phyloP scores from a whole-genome alignment of 2,329 filamentous ascomycete genomes.

The Taxawa tesnikishii region DNA sequence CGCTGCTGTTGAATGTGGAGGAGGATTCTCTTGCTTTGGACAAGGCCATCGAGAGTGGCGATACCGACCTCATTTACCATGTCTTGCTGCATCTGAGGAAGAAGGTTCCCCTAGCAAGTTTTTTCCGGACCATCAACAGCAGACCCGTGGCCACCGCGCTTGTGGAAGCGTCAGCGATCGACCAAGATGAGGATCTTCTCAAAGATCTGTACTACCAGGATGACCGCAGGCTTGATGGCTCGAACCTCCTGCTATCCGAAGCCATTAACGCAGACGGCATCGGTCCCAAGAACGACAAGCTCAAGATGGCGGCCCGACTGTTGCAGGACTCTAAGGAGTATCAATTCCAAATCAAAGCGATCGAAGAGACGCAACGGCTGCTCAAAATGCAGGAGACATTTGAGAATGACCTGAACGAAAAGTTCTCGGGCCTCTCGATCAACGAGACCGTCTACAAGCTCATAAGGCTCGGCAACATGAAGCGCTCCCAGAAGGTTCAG shows the following conservation, averaged over 20 bases:
- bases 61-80: slow-evolving; percentile 83
- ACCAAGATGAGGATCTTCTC: slow-evolving; percentile 68
- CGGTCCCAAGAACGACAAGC: slow-evolving; percentile 65
- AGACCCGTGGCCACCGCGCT: slow-evolving; percentile 78
- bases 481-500: slow-evolving; percentile 77
- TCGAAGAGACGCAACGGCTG: slow-evolving; percentile 70
- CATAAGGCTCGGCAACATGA: slow-evolving; percentile 67
- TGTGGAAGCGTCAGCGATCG: slow-evolving; percentile 70
- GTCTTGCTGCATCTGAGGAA: slow-evolving; percentile 81
- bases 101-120: slow-evolving; percentile 77
- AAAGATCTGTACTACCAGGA: slow-evolving; percentile 98
- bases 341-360: slow-evolving; percentile 56
- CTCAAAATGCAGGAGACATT: slow-evolving; percentile 78
- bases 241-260: slow-evolving; percentile 76
- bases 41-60: slow-evolving; percentile 91
- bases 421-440: slow-evolving; percentile 69
- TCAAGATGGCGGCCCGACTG: slow-evolving; percentile 74
- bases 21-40: slow-evolving; percentile 91
- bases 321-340: slow-evolving; percentile 75
- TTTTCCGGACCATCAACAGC: slow-evolving; percentile 83
- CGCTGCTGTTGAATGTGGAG: slow-evolving; percentile 84
- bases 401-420: slow-evolving; percentile 60
- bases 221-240: slow-evolving; percentile 77
- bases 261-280: slow-evolving; percentile 62
- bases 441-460: slow-evolving; percentile 90